Evolutionary conservation across 148 eudicot genomes (phyloP), one percentile per base, ranked within the genome.

Genomic region (Mesembryanthemum crystallinum): DNA sequence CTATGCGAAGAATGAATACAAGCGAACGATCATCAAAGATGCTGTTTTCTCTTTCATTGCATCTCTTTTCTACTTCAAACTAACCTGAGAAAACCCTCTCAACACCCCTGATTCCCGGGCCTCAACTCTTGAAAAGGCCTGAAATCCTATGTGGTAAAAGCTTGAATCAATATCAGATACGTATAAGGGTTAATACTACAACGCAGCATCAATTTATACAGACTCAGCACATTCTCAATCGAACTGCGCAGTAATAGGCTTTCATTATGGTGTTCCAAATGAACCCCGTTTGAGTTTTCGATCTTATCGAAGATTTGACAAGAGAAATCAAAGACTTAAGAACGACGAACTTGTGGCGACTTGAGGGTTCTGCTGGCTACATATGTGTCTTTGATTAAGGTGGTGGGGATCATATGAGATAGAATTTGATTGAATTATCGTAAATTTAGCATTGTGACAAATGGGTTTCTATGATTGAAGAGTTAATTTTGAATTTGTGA

Each of bases 191-290:
- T 17, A 52, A 80, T 62, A 32, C 67, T 58, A 67, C 80, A 78
- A 23, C 1, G 15, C 55, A 83, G 32, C 94, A 92, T 88, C 37
- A 29, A 52, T 77, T 78, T 81, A 67, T 92, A 92, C 39, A 92
- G 17, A 78, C 66, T 69, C 21, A 88, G 74, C 3, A 86, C 76
- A 23, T 85, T 74, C 68, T 71, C 25, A 30, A 72, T 39, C 33
- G 62, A 52, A 73, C 78, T 83, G 6, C 60, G 25, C 66, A 66
- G 72, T 60, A 82, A 78, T 80, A 85, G 52, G 88, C 91, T 67
- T 81, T 85, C 87, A 88, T 85, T 88, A 89, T 89, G 8, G 90
- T 86, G 76, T 91, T 91, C 77, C 87, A 92, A 61, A 73, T 88
- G 72, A 92, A 92, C 58, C 76, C 76, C 86, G 81, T 88, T 86